phyloP scores from a whole-genome alignment of 805 yeast species.

The Candida germanica region DNA sequence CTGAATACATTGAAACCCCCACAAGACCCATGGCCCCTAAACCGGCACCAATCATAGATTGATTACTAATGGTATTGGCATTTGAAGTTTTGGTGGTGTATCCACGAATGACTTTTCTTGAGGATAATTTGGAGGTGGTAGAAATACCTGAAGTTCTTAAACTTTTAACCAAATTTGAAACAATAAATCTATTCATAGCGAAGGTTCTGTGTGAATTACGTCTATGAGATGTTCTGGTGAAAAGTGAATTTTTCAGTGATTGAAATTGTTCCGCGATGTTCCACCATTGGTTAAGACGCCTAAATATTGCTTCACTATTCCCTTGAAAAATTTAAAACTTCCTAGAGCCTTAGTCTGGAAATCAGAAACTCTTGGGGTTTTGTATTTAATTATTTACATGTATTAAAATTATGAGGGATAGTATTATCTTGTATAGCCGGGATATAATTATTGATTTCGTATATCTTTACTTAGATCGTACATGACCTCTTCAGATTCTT shows the following conservation, averaged over 20 bases:
- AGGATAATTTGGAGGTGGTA: not conserved
- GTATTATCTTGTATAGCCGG: no score
- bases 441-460: constrained; percentile 11
- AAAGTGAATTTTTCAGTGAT: no score
- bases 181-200: not conserved
- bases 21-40: constrained; percentile 2
- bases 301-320: not conserved
- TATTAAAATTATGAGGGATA: no score
- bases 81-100: not conserved
- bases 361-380: no score
- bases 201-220: no score
- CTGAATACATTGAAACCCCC: constrained; percentile 1
- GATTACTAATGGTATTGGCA: constrained; percentile 1
- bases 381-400: no score
- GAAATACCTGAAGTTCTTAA: not conserved
- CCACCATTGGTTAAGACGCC: not conserved
- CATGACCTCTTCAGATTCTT: constrained; percentile 6
- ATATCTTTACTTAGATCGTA: constrained; percentile 23
- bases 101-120: not conserved
- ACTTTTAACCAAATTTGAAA: not conserved
- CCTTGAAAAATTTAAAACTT: no score
- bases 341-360: no score
- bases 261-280: not conserved
- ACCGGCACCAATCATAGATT: not conserved
- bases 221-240: no score